These are phyloP conservation scores for Raphidocelis subcapitata DNA, from an alignment of 139 green algal genomes.

Conservation along the genomic window DNA sequence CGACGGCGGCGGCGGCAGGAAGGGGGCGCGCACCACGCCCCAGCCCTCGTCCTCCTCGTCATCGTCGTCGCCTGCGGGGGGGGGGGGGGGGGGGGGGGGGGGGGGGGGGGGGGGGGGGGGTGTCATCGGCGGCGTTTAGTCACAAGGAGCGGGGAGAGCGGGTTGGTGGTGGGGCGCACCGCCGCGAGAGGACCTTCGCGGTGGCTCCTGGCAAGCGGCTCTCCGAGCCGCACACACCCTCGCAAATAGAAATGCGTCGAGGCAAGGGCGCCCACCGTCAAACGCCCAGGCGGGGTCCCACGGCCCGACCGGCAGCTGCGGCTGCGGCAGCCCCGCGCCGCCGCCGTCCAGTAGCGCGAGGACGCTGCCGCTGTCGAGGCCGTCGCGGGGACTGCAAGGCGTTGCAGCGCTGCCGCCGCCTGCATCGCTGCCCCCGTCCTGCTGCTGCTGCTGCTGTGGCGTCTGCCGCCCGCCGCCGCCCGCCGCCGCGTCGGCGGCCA, in stretches of 20 bases:
- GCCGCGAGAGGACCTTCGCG: not conserved
- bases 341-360: constrained; percentile 1
- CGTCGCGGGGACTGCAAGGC: no score
- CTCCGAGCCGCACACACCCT: no score
- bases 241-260: no score
- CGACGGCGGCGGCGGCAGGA: constrained; percentile 42
- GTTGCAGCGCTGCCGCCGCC: no score
- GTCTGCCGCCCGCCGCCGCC: not conserved
- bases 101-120: not conserved
- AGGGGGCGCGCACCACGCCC: constrained; percentile 46
- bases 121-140: no score
- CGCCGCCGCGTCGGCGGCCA: not conserved
- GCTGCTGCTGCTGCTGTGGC: constrained; percentile 3
- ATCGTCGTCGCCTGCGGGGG: constrained; percentile 9
- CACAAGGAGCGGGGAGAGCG: not conserved
- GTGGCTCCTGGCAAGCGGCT: no score
- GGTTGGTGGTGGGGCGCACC: not conserved
- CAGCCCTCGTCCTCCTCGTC: constrained; percentile 54
- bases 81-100: not conserved
- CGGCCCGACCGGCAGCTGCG: not conserved
- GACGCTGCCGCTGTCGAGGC: constrained; percentile 6
- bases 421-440: constrained; percentile 5
- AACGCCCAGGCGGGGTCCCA: no score
- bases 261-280: no score
- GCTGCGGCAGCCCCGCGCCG: not conserved